phyloP scores from a whole-genome alignment of 495 filamentous ascomycete genomes.

The Neurospora cerealis region DNA sequence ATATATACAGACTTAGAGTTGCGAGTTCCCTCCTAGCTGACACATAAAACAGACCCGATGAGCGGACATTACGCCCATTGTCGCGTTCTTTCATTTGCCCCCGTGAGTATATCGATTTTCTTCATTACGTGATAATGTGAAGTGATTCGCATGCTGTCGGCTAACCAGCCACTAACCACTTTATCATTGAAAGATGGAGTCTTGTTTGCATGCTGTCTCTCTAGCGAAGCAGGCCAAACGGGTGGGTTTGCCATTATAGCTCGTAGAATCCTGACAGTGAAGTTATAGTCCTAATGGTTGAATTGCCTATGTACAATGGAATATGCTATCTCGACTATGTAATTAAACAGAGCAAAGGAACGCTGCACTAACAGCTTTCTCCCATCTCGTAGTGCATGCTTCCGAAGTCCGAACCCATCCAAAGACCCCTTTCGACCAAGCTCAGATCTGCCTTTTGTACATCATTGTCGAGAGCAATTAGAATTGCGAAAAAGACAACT shows the following conservation, averaged over 20 bases:
- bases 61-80: background rate
- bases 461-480: slow-evolving; percentile 22
- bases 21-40: background rate
- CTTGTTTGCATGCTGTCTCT: background rate
- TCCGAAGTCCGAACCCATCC: background rate
- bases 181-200: background rate
- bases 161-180: background rate
- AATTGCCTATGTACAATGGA: background rate
- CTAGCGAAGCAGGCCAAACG: background rate
- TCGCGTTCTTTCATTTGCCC: background rate
- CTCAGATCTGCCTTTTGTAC: slow-evolving; percentile 42
- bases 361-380: background rate
- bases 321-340: background rate
- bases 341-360: background rate
- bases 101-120: background rate
- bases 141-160: background rate
- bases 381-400: background rate
- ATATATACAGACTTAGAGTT: background rate
- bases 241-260: background rate
- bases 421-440: slow-evolving; percentile 2
- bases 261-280: background rate
- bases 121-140: background rate
- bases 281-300: background rate
- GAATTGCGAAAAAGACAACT: slow-evolving; percentile 5
- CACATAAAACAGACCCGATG: background rate